phyloP scores from a whole-genome alignment of 108 stramenopile genomes.

The Skeletonema marinoi region DNA sequence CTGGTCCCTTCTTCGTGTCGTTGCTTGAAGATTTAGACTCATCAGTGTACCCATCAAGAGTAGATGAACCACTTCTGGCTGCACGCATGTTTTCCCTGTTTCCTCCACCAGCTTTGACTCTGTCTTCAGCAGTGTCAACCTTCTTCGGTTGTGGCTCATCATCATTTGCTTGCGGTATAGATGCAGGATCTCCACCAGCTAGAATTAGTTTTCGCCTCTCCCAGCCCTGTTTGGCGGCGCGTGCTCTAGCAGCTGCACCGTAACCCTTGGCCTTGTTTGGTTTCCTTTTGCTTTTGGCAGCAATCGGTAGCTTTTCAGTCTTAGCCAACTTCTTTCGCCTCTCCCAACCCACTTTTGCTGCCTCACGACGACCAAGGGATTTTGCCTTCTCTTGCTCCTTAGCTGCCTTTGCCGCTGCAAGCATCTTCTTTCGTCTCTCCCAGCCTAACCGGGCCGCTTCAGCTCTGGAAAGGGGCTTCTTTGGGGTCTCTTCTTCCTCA shows the following conservation, averaged over 20 bases:
- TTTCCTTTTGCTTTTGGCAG: neutral
- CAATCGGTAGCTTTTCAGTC: neutral
- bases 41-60: neutral
- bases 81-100: slow-evolving; percentile 6
- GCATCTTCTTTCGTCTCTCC: neutral
- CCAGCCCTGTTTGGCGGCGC: slow-evolving; percentile 29
- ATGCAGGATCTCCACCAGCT: neutral
- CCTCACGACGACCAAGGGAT: slow-evolving; percentile 24
- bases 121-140: slow-evolving; percentile 21
- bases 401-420: neutral
- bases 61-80: neutral
- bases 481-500: neutral
- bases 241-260: neutral
- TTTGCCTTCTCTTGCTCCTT: neutral
- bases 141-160: slow-evolving; percentile 10
- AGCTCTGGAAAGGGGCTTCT: neutral
- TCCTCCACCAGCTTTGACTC: slow-evolving; percentile 33
- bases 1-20: neutral
- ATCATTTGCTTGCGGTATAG: neutral
- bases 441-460: slow-evolving; percentile 2
- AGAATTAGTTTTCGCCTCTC: slow-evolving; percentile 15
- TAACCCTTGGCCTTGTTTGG: neutral
- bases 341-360: slow-evolving; percentile 17
- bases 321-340: neutral
- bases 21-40: slow-evolving; percentile 9